Percentiles rank a stretch among this genome's conserved stretches.
These are phyloP conservation scores for Trametes meyenii DNA, from an alignment of 768 basidiomycete genomes.

Conservation along the genomic window DNA sequence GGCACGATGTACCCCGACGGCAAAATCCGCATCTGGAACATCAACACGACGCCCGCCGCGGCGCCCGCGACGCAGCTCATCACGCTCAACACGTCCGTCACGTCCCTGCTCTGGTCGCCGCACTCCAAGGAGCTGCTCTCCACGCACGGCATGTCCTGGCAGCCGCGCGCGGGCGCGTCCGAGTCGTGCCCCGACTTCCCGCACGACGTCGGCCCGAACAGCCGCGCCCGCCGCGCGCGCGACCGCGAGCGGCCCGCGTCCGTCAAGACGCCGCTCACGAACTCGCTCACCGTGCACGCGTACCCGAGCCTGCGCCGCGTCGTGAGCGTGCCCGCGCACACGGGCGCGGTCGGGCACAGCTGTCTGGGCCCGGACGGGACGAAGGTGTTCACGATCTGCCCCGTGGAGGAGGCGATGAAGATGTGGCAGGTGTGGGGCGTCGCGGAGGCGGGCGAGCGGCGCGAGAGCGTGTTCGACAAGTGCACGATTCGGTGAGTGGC, in stretches of 20 bases:
- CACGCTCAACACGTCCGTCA: slow-evolving; percentile 51
- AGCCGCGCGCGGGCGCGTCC: slow-evolving; percentile 21
- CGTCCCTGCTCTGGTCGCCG: slow-evolving; percentile 62
- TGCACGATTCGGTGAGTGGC: slow-evolving; percentile 45
- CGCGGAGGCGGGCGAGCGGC: slow-evolving; percentile 36
- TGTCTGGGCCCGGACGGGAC: slow-evolving; percentile 67
- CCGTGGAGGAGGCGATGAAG: slow-evolving; percentile 68
- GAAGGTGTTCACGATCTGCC: slow-evolving; percentile 64
- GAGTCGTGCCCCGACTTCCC: slow-evolving; percentile 21
- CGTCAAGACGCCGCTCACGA: slow-evolving; percentile 35
- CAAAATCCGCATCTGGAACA: slow-evolving; percentile 55
- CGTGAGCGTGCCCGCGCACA: slow-evolving; percentile 59
- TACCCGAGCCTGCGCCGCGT: slow-evolving; percentile 58
- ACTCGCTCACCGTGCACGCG: slow-evolving; percentile 50
- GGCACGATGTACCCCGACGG: slow-evolving; percentile 69
- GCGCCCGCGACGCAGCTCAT: slow-evolving; percentile 53
- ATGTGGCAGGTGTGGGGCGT: slow-evolving; percentile 69
- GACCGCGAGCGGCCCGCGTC: slow-evolving; percentile 29
- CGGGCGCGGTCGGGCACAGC: slow-evolving; percentile 56
- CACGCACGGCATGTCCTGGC: slow-evolving; percentile 58
- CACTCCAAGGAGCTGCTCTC: slow-evolving; percentile 61
- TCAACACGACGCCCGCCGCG: slow-evolving; percentile 47
- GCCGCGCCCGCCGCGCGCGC: slow-evolving; percentile 24
- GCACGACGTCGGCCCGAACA: slow-evolving; percentile 16
- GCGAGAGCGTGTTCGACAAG: slow-evolving; percentile 49